Evolutionary conservation across 768 basidiomycete species (phyloP), one percentile per base, ranked within the genome.

Genomic region (Termitomyces sp.): DNA sequence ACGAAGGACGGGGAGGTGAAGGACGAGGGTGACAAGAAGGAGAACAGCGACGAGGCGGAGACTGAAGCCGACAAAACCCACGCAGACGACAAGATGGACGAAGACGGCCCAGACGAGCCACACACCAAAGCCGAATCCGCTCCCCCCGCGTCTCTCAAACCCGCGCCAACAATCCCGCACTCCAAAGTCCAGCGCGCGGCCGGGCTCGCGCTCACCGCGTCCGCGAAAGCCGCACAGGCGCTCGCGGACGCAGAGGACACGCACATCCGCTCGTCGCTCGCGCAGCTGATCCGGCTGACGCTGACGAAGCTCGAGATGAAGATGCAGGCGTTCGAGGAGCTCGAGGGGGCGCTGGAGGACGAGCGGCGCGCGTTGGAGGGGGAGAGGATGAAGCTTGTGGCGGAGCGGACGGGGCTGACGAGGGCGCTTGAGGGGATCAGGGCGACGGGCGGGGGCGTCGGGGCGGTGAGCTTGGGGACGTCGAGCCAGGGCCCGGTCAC

Each of bases 261-360:
- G 0, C 87, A 91, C 58, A 91, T 99, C 56, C 84, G 87, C 36
- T 77, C 82, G 57, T 82, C 89, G 2, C 85, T 98, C 47, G 85
- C 93, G 3, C 83, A 86, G 37, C 81, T 99, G 58, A 91, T 99
- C 74, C 89, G 92, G 72, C 79, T 91, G 55, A 92, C 82, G 58
- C 79, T 83, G 65, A 92, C 82, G 48, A 98, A 98, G 72, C 85
- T 98, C 37, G 95, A 98, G 68, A 78, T 96, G 54, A 98, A 99
- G 80, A 91, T 95, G 86, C 74, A 83, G 1, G 92, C 95, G 70
- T 98, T 98, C 67, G 97, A 98, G 69, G 88, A 93, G 71, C 78
- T 99, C 57, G 97, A 99, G 69, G 89, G 91, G 48, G 76, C 94
- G 9, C 76, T 99, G 52, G 97, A 98, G 69, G 88, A 93, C 53